Percentiles rank a stretch among this genome's conserved stretches.
Evolutionary conservation across 306 rosid species (phyloP).

Genomic region (Prunus davidiana): DNA sequence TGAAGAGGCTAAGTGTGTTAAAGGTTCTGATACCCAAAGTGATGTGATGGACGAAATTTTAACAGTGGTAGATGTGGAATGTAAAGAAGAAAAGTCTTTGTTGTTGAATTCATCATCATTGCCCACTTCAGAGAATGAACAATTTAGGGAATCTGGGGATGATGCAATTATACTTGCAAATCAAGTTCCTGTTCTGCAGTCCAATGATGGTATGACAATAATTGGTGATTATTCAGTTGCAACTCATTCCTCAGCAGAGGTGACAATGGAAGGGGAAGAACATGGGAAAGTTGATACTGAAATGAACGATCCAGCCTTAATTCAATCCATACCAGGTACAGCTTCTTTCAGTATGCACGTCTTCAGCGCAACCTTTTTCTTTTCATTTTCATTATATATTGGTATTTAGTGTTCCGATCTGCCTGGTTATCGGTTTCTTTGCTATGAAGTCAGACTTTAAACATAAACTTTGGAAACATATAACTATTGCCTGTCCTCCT

Average conservation of each 20-base stretch:
- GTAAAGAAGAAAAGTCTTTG: constrained; percentile 19
- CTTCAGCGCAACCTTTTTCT: neutral
- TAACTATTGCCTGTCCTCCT: neutral
- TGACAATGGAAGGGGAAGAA: constrained; percentile 39
- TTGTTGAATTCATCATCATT: constrained; percentile 23
- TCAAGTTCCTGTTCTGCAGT: constrained; percentile 30
- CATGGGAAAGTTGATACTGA: constrained; percentile 27
- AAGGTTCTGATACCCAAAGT: constrained; percentile 25
- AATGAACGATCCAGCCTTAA: constrained; percentile 18
- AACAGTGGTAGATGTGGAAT: constrained; percentile 28
- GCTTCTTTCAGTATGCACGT: constrained; percentile 1
- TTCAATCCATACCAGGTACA: constrained; percentile 45
- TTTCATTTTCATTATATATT: neutral
- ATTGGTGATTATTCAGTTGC: constrained; percentile 31
- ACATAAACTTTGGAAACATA: too few relatives aligned
- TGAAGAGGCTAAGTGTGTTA: constrained; percentile 23
- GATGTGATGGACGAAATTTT: constrained; percentile 17
- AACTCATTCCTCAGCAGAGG: constrained; percentile 20
- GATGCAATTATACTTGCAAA: constrained; percentile 25
- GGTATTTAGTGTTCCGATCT: neutral
- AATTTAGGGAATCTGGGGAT: constrained; percentile 23
- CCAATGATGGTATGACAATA: constrained; percentile 16
- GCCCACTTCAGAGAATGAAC: constrained; percentile 21
- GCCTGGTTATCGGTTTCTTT: neutral
- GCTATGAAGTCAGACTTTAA: neutral